Evolutionary conservation across 192 early-diverging fungal species (phyloP), one percentile per base, ranked within the genome.

Genomic region (Gorgonomyces haynaldii): DNA sequence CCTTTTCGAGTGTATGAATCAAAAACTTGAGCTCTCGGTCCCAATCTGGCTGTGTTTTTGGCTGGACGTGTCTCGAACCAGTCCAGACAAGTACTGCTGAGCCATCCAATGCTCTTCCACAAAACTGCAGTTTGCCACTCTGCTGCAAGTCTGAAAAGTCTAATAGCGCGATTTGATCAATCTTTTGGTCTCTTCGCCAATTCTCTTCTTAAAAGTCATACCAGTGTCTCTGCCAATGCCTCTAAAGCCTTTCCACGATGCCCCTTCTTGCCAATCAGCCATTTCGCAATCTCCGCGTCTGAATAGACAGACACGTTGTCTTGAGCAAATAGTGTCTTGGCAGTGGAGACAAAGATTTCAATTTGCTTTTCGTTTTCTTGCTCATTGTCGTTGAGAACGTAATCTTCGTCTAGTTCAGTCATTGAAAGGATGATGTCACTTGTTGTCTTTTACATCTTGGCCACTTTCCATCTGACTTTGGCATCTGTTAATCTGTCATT

Each of bases 71-170:
- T 17, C 27, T 32, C 16, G 46, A 34, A 3, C 46, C 46, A 25
- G 31, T 49, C 46, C 46, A 49, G 4, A 32, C 29, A n/a, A 35
- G 19, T 1, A 49, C 27, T 8, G 10, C 13, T 3, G 46, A 49
- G 13, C 46, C 46, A 19, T 49, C 46, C n/a, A 49, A 13, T 8
- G 46, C 46, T n/a, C 17, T 23, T 36, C 46, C 46, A 49, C 13
- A 49, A 12, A 21, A 49, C 19, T 49, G 46, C 32, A 37, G 32
- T 19, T 27, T 49, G 13, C 46, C 46, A 7, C 23, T 15, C 17
- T 49, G 21, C 16, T 49, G 23, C 10, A 26, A 12, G 3, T 1
- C 29, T 3, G 27, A 26, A 26, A 34, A 49, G 8, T 35, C 46
- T 35, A 26, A 20, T 12, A 34, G 10, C 28, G 25, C 15, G 8